Evolutionary conservation across 495 filamentous ascomycete species (phyloP).

Genomic region (Xylaria palmicola): DNA sequence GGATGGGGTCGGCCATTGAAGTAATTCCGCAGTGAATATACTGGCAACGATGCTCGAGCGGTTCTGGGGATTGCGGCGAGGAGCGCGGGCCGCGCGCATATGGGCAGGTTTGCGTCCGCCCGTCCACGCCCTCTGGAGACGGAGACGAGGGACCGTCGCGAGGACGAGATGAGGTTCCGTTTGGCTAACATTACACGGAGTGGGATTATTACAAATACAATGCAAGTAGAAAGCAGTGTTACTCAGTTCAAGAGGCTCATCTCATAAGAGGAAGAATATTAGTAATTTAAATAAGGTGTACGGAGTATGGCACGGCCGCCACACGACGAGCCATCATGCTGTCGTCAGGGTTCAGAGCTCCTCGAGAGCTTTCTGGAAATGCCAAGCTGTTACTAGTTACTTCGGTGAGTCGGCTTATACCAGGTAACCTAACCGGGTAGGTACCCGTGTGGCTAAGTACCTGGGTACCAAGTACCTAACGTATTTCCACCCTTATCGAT

Average conservation of each 20-base stretch:
- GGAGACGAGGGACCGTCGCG: slow-evolving; percentile 36
- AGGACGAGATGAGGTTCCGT: slow-evolving; percentile 32
- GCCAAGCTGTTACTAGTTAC: slow-evolving; percentile 12
- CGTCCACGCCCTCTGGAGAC: slow-evolving; percentile 29
- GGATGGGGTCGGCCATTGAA: slow-evolving; percentile 78
- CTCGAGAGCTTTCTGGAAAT: slow-evolving; percentile 17
- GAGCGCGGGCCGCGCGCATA: slow-evolving; percentile 24
- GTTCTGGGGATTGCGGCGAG: slow-evolving; percentile 14
- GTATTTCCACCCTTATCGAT: too few species aligned
- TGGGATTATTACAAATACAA: not conserved
- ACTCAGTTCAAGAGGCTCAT: not conserved
- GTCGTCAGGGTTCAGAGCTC: slow-evolving; percentile 9
- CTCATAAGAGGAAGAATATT: not conserved
- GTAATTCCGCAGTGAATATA: slow-evolving; percentile 55
- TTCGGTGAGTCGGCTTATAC: not conserved
- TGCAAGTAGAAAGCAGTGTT: not conserved
- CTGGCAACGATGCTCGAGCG: slow-evolving; percentile 23
- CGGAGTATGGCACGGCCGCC: not conserved
- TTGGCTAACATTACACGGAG: slow-evolving; percentile 38
- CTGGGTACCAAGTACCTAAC: not conserved
- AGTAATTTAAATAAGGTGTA: too few species aligned
- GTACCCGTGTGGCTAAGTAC: not conserved
- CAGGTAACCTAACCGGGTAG: not conserved
- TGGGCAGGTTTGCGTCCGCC: slow-evolving; percentile 25
- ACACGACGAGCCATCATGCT: not conserved